Conservation (phyloP, 495 filamentous ascomycete species). For the Penicillium crystallinum region DNA sequence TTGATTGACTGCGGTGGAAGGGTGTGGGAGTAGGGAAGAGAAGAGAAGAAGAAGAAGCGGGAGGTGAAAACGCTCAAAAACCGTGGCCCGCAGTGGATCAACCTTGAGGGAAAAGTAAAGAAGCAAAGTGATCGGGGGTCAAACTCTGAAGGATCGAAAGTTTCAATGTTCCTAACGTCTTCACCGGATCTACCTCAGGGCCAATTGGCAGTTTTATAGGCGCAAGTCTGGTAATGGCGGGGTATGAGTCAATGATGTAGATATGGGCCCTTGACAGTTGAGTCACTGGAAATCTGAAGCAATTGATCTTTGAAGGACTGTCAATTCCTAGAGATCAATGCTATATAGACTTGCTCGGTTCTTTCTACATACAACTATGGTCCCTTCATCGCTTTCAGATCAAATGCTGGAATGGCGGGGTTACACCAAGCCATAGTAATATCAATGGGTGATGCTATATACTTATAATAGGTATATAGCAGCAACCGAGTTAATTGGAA, state of each 20-base stretch:
- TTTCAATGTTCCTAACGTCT: not conserved
- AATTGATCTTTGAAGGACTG: too few species aligned
- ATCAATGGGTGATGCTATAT: too few species aligned
- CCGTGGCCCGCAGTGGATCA: conserved; percentile 23
- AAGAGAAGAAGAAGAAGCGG: conserved; percentile 5
- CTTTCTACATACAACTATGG: too few species aligned
- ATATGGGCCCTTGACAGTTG: not conserved
- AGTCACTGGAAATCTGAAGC: not conserved
- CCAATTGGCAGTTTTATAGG: not conserved
- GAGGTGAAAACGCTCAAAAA: conserved; percentile 15
- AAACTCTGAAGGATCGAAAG: too few species aligned
- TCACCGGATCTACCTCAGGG: not conserved
- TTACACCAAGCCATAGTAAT: too few species aligned
- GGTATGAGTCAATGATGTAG: conserved; percentile 2
- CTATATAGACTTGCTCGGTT: too few species aligned
- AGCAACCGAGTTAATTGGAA: too few species aligned
- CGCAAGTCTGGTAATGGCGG: not conserved
- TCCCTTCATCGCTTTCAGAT: too few species aligned
- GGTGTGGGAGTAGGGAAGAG: conserved; percentile 1
- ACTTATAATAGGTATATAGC: too few species aligned
- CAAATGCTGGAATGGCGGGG: too few species aligned
- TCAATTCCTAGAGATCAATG: too few species aligned
- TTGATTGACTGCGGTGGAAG: not conserved
- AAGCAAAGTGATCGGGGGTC: too few species aligned
- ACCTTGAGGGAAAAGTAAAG: conserved; percentile 5